phyloP scores from a whole-genome alignment of 1,284 basidiomycete genomes.

The Phylloporus sp. region DNA sequence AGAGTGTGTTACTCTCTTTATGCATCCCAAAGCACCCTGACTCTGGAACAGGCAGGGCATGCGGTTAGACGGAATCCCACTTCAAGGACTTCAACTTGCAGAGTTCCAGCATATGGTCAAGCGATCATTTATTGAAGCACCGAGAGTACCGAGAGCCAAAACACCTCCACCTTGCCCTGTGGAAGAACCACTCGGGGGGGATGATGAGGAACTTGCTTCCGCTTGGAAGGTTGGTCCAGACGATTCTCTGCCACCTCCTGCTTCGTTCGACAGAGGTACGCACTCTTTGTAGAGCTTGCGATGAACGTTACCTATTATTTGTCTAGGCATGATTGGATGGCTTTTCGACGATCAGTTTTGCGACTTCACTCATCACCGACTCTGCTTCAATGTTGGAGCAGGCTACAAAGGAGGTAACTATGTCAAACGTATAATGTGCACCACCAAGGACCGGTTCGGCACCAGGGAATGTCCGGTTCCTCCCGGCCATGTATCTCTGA shows the following conservation, averaged over 20 bases:
- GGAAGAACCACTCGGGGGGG: no score
- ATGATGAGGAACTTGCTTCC: background rate
- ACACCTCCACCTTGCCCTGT: background rate
- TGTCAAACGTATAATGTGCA: no score
- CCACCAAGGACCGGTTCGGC: background rate
- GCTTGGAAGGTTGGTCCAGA: background rate
- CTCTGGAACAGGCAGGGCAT: background rate
- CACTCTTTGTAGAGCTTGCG: no score
- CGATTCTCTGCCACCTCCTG: background rate
- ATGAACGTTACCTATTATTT: no score
- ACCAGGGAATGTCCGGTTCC: background rate
- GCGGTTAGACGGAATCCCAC: background rate
- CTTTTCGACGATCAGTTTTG: background rate
- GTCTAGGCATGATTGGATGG: background rate
- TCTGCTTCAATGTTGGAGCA: no score
- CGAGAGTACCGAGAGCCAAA: background rate
- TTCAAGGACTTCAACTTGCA: background rate
- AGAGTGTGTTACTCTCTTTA: background rate
- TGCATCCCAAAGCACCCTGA: background rate
- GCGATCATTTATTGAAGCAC: background rate
- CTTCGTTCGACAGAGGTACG: no score
- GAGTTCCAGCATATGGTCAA: background rate
- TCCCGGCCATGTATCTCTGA: background rate
- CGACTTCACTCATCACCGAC: no score
- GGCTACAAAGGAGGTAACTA: no score